phyloP scores from a whole-genome alignment of 768 basidiomycete genomes.

The Boletellus sp. region DNA sequence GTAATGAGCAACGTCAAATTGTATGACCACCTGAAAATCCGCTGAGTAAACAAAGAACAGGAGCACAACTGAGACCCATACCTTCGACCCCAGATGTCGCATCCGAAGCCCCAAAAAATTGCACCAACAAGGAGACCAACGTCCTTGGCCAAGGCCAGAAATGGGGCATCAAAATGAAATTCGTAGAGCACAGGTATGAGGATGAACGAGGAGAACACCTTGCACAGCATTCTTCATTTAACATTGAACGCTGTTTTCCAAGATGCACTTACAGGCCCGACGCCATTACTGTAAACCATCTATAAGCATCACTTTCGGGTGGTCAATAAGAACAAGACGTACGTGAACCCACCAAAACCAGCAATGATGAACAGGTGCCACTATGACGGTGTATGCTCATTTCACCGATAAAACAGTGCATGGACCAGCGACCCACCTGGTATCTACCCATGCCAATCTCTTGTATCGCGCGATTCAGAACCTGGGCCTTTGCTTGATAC shows the following conservation, averaged over 20 bases:
- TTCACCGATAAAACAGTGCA: neutral
- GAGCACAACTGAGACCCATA: constrained; percentile 16
- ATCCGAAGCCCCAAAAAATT: constrained; percentile 46
- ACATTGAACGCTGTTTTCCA: neutral
- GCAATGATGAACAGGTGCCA: constrained; percentile 38
- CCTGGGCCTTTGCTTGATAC: constrained; percentile 46
- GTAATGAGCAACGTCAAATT: constrained; percentile 54
- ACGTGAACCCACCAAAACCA: constrained; percentile 43
- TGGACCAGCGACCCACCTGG: constrained; percentile 34
- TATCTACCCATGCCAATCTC: constrained; percentile 58
- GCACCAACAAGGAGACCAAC: constrained; percentile 51
- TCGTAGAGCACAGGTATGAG: constrained; percentile 47
- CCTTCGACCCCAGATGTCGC: constrained; percentile 51
- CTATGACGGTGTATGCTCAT: constrained; percentile 12
- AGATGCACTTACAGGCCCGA: constrained; percentile 35
- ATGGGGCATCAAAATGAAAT: constrained; percentile 45
- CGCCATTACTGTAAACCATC: constrained; percentile 26
- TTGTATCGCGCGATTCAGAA: constrained; percentile 46
- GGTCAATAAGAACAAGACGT: constrained; percentile 9
- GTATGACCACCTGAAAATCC: constrained; percentile 41
- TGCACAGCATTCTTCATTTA: neutral
- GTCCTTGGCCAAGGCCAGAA: constrained; percentile 49
- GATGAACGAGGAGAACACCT: constrained; percentile 44
- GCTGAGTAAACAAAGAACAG: neutral
- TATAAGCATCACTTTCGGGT: neutral